These are phyloP conservation scores for Salicornia ramosissima DNA, from an alignment of 148 eudicot genomes.

Conservation along the genomic window DNA sequence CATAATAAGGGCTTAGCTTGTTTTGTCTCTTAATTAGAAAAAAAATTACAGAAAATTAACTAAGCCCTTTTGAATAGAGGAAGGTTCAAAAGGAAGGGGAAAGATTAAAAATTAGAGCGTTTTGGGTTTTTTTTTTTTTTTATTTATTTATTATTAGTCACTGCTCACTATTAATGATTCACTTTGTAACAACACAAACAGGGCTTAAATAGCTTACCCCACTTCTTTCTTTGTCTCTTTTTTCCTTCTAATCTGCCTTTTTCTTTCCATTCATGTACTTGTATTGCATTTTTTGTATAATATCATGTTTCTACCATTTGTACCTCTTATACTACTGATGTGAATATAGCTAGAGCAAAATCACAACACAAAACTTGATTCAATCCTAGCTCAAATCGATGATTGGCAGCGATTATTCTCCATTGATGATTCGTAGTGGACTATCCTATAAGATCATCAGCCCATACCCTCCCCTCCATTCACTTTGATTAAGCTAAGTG, in stretches of 20 bases:
- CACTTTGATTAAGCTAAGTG: too few species aligned
- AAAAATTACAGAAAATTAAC: background rate
- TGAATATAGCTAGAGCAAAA: too few species aligned
- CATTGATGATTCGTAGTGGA: too few species aligned
- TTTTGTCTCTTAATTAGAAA: too few species aligned
- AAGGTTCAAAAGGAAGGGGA: constrained; percentile 19
- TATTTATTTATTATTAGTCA: constrained; percentile 10
- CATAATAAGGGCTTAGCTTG: too few species aligned
- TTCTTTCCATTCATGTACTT: too few species aligned
- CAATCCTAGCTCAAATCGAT: too few species aligned
- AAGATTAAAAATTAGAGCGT: constrained; percentile 19
- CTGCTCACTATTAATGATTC: constrained; percentile 29
- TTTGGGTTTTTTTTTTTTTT: constrained; percentile 4
- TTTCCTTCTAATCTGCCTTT: constrained; percentile 3
- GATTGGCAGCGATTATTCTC: too few species aligned
- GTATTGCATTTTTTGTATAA: constrained; percentile 33
- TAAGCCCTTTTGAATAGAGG: background rate
- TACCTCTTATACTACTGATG: constrained; percentile 12
- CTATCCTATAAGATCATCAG: too few species aligned
- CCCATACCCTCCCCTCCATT: too few species aligned
- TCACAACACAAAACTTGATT: too few species aligned
- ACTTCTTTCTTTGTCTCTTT: constrained; percentile 6
- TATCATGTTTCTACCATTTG: constrained; percentile 13
- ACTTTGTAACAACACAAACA: constrained; percentile 20
- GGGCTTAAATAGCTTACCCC: constrained; percentile 25